Evolutionary conservation across 106 monocot genomes (phyloP).

Genomic region (Xerophyta viscosa): DNA sequence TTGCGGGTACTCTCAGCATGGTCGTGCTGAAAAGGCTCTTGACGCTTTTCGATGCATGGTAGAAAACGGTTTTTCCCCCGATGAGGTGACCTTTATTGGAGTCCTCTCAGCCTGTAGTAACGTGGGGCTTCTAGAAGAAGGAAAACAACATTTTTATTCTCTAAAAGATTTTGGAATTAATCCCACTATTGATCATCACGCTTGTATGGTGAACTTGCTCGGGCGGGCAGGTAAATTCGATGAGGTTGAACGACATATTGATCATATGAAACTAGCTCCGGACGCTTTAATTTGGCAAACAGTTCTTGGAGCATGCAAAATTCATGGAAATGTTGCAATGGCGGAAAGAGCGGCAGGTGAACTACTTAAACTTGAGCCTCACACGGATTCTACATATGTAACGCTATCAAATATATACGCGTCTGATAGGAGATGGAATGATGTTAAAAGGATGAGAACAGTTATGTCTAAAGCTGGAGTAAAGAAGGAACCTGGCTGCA

Average conservation of each 20-base stretch:
- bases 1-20: too few relatives aligned
- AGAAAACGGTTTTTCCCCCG: too few relatives aligned
- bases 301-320: conserved; percentile 34
- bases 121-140: conserved; percentile 34
- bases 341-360: conserved; percentile 33
- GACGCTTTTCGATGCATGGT: conserved; percentile 27
- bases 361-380: conserved; percentile 35
- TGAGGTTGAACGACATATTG: conserved; percentile 14
- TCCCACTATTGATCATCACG: too few relatives aligned
- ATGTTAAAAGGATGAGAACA: conserved; percentile 21
- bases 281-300: conserved; percentile 42
- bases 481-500: too few relatives aligned
- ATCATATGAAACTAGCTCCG: conserved; percentile 18
- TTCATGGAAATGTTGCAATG: conserved; percentile 36
- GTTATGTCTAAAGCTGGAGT: too few relatives aligned
- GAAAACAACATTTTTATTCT: conserved; percentile 11
- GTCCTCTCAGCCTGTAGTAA: conserved; percentile 53
- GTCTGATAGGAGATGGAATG: conserved; percentile 21
- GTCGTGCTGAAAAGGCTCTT: conserved; percentile 21
- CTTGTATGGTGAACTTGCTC: too few relatives aligned
- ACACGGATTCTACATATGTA: conserved; percentile 20
- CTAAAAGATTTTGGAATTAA: conserved; percentile 7
- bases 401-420: conserved; percentile 25
- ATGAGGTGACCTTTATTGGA: conserved; percentile 41
- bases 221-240: too few relatives aligned